Evolutionary conservation across 306 rosid genomes (phyloP), one percentile per base, ranked within the genome.

Genomic region (Dicorynia guianensis): DNA sequence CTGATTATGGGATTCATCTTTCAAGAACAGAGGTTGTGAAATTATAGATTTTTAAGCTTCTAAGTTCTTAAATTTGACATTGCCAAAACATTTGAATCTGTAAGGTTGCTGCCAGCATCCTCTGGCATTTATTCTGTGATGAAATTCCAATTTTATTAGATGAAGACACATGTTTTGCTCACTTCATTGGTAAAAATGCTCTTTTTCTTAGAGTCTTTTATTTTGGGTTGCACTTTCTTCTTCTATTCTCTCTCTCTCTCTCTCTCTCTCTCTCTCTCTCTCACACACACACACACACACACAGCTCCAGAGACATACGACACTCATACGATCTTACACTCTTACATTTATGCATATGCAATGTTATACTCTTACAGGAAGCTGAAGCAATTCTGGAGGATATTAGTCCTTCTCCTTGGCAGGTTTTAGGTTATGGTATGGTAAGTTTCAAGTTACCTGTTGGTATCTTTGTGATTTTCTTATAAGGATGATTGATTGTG

Each of bases 321-420:
- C 30, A 25, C 30, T 25, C 30, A 25, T 25, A 25, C 30, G 30
- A 25, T 25, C 30, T 25, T 25, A 25, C 2, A 25, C 30, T 25
- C 30, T 25, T 25, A 25, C 35, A 57, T 57, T 18, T 9, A 43
- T 57, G 56, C 20, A 68, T 50, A 13, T 39, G 64, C 43, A 73
- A 67, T 66, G 63, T 85, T 79, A 18, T 76, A 76, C 52, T 46
- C 79, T 71, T 80, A 54, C 92, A 92, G 98, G 98, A 95, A 78
- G 97, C 97, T 73, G 97, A 95, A 84, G 97, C 98, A 69, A 95
- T 95, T 80, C 85, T 95, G 65, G 96, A 89, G 80, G 81, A 81
- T 79, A 63, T 92, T 77, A 85, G 79, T 47, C 96, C 93, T 67
- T 83, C 97, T 78, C 93, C 91, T 4, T 59, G 42, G 75, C 92